Conservation (phyloP, 2,329 filamentous ascomycete genomes). For the Aquanectria penicillioides region DNA sequence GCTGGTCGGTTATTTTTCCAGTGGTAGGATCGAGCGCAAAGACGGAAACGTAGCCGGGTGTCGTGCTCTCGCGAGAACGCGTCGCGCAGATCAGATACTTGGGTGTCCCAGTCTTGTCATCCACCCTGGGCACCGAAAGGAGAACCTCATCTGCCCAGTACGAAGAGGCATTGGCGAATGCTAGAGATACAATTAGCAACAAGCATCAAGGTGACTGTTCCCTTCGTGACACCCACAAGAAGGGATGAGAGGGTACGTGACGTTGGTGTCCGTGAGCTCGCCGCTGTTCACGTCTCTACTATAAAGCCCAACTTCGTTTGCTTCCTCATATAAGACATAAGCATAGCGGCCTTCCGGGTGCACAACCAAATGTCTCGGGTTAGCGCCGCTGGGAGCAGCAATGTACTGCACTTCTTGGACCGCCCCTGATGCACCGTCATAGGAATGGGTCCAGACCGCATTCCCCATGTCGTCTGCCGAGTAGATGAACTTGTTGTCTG, state of each 20-base stretch:
- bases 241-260: slow-evolving; percentile 11
- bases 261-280: slow-evolving; percentile 8
- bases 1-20: slow-evolving; percentile 2
- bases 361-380: slow-evolving; percentile 10
- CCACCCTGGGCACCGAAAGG: not conserved
- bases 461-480: slow-evolving; percentile 28
- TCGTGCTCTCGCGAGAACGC: slow-evolving; percentile 5
- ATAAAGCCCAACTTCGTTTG: slow-evolving; percentile 5
- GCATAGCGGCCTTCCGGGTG: slow-evolving; percentile 3
- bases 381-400: slow-evolving; percentile 1
- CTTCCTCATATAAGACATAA: slow-evolving; percentile 11
- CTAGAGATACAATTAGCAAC: not conserved
- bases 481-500: slow-evolving; percentile 18
- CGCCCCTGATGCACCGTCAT: slow-evolving; percentile 7
- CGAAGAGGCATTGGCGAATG: slow-evolving; percentile 15
- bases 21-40: slow-evolving; percentile 2
- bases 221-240: not conserved
- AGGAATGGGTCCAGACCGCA: slow-evolving; percentile 26
- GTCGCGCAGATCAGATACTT: slow-evolving; percentile 9
- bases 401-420: not conserved
- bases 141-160: slow-evolving; percentile 19
- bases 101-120: not conserved
- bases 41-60: slow-evolving; percentile 3
- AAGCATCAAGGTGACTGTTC: not conserved
- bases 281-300: not conserved